Conservation (phyloP, 345 rosid species). For the Acer negundo region DNA sequence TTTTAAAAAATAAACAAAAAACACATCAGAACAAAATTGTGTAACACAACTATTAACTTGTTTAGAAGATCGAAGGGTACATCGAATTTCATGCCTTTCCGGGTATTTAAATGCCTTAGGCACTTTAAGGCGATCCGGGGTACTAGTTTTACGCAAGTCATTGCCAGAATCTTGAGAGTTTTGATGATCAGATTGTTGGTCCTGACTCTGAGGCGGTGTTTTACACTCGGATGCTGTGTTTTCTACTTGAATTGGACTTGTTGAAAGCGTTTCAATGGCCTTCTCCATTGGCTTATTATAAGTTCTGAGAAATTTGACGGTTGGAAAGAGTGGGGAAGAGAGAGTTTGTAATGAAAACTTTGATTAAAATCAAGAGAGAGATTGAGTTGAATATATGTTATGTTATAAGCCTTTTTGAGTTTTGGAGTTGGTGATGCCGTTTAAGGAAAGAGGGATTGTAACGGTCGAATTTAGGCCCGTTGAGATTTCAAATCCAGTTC, state of each 20-base stretch:
- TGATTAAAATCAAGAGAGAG: background rate
- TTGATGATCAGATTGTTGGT: constrained; percentile 6
- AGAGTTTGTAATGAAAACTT: background rate
- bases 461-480: constrained; percentile 50
- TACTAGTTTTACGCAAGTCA: constrained; percentile 45
- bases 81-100: constrained; percentile 49
- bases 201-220: constrained; percentile 24
- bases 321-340: background rate
- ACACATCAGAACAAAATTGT: background rate
- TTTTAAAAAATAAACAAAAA: constrained; percentile 15
- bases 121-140: constrained; percentile 69
- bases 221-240: constrained; percentile 18
- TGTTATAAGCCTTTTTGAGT: background rate
- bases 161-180: constrained; percentile 33
- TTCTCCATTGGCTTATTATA: constrained; percentile 38
- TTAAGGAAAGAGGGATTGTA: constrained; percentile 23
- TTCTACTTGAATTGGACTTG: constrained; percentile 23
- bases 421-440: background rate
- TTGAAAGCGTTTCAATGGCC: constrained; percentile 31
- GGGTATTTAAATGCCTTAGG: constrained; percentile 77
- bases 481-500: constrained; percentile 13
- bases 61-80: background rate
- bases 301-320: background rate
- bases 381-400: background rate
- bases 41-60: background rate